These are phyloP conservation scores for Glarea lozoyensis DNA, from an alignment of 495 filamentous ascomycete species.

Conservation along the genomic window DNA sequence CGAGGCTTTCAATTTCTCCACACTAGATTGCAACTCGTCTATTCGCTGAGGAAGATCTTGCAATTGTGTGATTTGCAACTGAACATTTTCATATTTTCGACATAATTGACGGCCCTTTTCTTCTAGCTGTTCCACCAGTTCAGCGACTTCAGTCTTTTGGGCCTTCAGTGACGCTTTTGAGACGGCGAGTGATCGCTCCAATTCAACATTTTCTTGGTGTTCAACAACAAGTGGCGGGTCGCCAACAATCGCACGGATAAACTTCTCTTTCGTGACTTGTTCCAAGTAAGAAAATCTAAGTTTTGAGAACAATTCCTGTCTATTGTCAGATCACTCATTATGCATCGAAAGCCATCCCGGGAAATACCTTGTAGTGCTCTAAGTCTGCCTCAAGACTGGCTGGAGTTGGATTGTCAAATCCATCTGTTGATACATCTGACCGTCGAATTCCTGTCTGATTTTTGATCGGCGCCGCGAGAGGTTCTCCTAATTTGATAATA, in stretches of 20 bases:
- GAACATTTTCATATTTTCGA: constrained; percentile 49
- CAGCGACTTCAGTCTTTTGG: constrained; percentile 71
- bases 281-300: constrained; percentile 90
- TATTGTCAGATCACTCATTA: background rate
- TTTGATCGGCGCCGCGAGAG: constrained; percentile 45
- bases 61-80: constrained; percentile 50
- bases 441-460: constrained; percentile 34
- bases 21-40: constrained; percentile 47
- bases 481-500: constrained; percentile 69
- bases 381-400: constrained; percentile 75
- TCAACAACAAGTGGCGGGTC: constrained; percentile 81
- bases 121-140: constrained; percentile 65
- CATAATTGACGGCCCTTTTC: constrained; percentile 51
- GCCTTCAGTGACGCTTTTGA: constrained; percentile 69
- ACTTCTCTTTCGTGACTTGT: constrained; percentile 74
- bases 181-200: constrained; percentile 60
- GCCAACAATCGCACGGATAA: constrained; percentile 68
- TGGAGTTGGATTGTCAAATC: constrained; percentile 61
- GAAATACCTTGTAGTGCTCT: constrained; percentile 68
- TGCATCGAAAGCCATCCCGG: background rate
- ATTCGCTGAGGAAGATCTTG: constrained; percentile 54
- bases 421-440: constrained; percentile 61
- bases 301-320: constrained; percentile 86
- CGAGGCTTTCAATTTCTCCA: constrained; percentile 41
- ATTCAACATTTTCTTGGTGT: constrained; percentile 69